phyloP scores from a whole-genome alignment of 2,329 filamentous ascomycete genomes.

The Ophiognomonia clavigignenti-juglandacearum region DNA sequence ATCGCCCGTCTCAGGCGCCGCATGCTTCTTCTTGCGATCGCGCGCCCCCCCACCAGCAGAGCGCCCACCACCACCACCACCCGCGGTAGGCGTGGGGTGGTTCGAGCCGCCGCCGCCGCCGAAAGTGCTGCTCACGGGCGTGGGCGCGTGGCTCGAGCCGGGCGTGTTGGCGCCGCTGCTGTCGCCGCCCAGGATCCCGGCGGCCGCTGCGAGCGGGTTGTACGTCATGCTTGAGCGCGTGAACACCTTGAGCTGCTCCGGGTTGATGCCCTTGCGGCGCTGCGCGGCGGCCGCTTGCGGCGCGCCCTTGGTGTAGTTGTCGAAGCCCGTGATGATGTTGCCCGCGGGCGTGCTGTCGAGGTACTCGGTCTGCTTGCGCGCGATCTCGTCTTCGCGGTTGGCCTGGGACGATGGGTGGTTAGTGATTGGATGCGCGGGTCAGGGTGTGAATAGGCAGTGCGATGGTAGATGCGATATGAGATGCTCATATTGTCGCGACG shows the following conservation, averaged over 20 bases:
- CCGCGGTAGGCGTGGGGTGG: constrained; percentile 53
- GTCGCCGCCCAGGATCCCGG: background rate
- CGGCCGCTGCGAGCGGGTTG: constrained; percentile 31
- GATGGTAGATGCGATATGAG: too few species aligned
- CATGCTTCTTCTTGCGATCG: constrained; percentile 50
- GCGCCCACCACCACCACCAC: constrained; percentile 16
- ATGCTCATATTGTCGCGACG: too few species aligned
- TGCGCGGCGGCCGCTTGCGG: constrained; percentile 58
- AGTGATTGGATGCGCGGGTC: too few species aligned
- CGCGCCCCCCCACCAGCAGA: too few species aligned
- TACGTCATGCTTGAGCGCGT: constrained; percentile 61
- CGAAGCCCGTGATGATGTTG: constrained; percentile 97
- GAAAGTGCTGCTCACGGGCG: constrained; percentile 51
- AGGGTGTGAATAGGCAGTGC: too few species aligned
- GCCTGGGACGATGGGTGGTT: constrained; percentile 13
- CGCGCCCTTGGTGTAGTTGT: constrained; percentile 93
- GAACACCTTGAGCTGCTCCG: constrained; percentile 72
- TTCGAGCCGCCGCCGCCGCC: constrained; percentile 37
- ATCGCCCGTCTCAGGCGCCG: constrained; percentile 35
- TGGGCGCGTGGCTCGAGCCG: constrained; percentile 44
- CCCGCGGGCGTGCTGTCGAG: constrained; percentile 84
- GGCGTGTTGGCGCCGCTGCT: constrained; percentile 13
- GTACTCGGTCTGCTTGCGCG: constrained; percentile 78
- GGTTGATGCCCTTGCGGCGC: constrained; percentile 59
- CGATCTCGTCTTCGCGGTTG: constrained; percentile 69